phyloP scores from a whole-genome alignment of 2,329 filamentous ascomycete genomes.

The Pyricularia sp. region DNA sequence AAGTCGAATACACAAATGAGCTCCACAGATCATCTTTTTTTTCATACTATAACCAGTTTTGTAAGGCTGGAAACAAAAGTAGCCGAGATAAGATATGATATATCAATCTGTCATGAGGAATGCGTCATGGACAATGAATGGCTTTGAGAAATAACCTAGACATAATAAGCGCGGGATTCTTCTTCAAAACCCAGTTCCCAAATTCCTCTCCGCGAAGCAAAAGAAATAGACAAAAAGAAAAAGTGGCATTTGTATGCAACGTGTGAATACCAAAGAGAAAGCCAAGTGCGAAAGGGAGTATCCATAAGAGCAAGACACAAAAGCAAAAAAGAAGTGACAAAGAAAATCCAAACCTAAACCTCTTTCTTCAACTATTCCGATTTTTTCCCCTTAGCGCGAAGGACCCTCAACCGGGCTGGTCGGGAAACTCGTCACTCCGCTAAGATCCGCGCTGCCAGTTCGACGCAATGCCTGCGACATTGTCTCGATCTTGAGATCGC shows the following conservation, averaged over 20 bases:
- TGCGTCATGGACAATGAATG: background rate
- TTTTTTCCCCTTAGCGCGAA: conserved; percentile 4
- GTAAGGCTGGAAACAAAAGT: background rate
- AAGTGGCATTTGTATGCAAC: background rate
- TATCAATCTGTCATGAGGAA: background rate
- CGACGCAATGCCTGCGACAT: conserved; percentile 84
- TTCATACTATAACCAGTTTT: background rate
- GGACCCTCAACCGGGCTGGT: conserved; percentile 45
- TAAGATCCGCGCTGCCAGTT: conserved; percentile 75
- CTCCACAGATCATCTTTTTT: background rate
- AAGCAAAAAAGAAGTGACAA: background rate
- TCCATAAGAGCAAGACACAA: conserved; percentile 5
- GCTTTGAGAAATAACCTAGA: background rate
- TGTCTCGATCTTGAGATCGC: conserved; percentile 82
- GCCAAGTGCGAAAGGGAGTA: conserved; percentile 1
- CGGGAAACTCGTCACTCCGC: conserved; percentile 43
- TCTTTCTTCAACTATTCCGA: background rate
- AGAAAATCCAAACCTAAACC: background rate
- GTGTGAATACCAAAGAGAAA: conserved; percentile 1
- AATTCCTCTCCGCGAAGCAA: background rate
- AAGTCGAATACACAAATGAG: background rate
- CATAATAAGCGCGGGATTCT: background rate
- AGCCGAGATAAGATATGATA: background rate
- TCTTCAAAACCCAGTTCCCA: background rate
- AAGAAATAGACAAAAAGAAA: too few relatives aligned